Evolutionary conservation across 75 land plant genomes (phyloP), one percentile per base, ranked within the genome.

Genomic region (Larix kaempferi): DNA sequence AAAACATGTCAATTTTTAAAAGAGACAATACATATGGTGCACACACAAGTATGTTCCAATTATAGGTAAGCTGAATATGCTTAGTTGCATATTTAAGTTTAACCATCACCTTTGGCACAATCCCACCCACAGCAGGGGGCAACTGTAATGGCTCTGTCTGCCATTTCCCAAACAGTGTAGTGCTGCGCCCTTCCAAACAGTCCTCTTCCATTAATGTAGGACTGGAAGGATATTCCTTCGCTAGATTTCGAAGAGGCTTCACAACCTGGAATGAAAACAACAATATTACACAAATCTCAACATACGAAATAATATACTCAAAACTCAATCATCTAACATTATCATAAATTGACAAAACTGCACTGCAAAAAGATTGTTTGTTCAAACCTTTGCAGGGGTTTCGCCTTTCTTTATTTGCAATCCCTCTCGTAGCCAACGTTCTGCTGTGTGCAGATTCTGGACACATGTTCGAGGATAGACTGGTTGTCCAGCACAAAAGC

Each of bases 381-480:
- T 72, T 21, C 79, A 37, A 19, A 94, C 99, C 95, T 97, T 97
- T 49, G 83, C 92, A 75, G 98, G 93, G 57, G 69, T 33, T 81
- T 94, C 95, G 71, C 85, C 79, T 21, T 74, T 79, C 80, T 81
- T 92, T 14, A 94, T 88, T 87, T 90, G 92, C 72, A 93, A 79
- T 37, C 89, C 99, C 72, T 97, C 99, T 33, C 91, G 93, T 57
- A 97, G 84, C 98, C 99, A 97, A 59, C 85, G 87, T 29, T 92
- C 87, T 69, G 78, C 81, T 14, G 95, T 89, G 71, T 88, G 93
- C 17, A 97, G 86, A 17, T 63, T 89, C 80, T 97, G 92, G 14
- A 97, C 99, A 86, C 93, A 91, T 64, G 86, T 82, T 37, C 98
- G 88, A 56, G 98, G 99, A 76, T 90, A 97, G 12, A 97, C 98